Base-by-base conservation (phyloP, 2,329 filamentous ascomycete genomes). In the Epichloe glyceriae region DNA sequence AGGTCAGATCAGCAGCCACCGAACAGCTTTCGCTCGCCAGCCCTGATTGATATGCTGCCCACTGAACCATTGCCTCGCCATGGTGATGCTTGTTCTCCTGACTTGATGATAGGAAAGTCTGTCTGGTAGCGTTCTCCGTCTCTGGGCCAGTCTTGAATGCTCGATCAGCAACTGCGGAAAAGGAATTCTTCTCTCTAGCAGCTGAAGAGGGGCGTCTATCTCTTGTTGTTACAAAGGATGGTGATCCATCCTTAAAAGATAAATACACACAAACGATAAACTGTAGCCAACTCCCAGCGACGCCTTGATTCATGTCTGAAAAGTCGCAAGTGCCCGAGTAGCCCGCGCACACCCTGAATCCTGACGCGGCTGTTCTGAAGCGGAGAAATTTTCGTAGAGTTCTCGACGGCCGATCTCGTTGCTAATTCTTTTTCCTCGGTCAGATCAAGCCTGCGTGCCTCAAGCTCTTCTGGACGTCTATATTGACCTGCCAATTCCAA, bases 241-340 rank as follows among this genome's bases (percentile, higher is more conserved):
- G 66, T 72, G 65, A 62, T 69, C 66, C 64, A 69, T 64, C 64
- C 63, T 69, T 64, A 66, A 66, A 71, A 72, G 71, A 70, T 67
- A 65, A 69, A 67, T 65, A 67, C 57, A 70, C 56, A 69, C 52
- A 57, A 67, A 53, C 60, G 20, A 2, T 61, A 62, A 58, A 59
- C 56, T 58, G 51, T 50, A 52, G 55, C 56, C 57, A 57, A 56
- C 55, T 55, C 59, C 57, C 55, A 47, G 40, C 44, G 52, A 45
- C 50, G 41, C 41, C 56, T 54, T 50, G 57, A 37, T 14, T 34
- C 39, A 37, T 57, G 55, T 55, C 57, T 58, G 52, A 33, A 42
- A 26, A 50, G 33, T 37, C 20, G 42, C 22, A 35, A 14, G 17
- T 33, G 43, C 42, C 47, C 45, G 26, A 8, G 26, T 7, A 30